Evolutionary conservation across 164 flowering plant genomes (phyloP).

Genomic region (Dillenia turbinata): DNA sequence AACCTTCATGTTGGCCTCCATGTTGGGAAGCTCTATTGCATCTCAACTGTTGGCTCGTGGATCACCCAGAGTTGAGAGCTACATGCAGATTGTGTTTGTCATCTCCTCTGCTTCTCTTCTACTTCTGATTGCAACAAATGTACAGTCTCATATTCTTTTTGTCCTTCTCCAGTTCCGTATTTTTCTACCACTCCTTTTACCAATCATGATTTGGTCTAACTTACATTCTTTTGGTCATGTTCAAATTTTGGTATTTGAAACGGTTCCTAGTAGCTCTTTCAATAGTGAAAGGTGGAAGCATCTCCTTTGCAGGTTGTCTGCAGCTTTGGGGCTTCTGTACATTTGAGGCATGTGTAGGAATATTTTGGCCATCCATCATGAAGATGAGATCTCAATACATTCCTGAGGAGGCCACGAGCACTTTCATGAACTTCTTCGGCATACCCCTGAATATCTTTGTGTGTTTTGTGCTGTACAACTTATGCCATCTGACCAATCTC

Average conservation of each 20-base stretch:
- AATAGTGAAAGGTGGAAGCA: no score
- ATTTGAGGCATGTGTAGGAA: no score
- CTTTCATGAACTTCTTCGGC: slow-evolving; percentile 98
- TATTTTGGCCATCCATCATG: no score
- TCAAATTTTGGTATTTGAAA: no score
- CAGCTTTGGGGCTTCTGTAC: no score
- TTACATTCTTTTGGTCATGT: slow-evolving; percentile 1
- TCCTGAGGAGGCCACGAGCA: slow-evolving; percentile 98
- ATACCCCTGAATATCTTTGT: slow-evolving; percentile 94
- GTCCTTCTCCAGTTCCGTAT: not conserved
- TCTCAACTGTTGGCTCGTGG: slow-evolving; percentile 72
- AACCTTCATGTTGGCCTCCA: no score
- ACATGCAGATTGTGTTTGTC: slow-evolving; percentile 91
- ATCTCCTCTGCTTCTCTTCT: slow-evolving; percentile 63
- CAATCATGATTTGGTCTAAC: not conserved
- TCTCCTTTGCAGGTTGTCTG: no score
- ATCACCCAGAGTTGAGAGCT: slow-evolving; percentile 74
- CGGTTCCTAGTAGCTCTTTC: no score
- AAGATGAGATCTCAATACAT: slow-evolving; percentile 97
- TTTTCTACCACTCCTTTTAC: not conserved
- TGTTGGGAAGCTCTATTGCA: slow-evolving; percentile 94
- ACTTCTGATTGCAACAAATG: slow-evolving; percentile 71
- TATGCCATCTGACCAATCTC: no score
- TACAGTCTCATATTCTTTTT: slow-evolving; percentile 23
- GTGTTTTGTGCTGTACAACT: slow-evolving; percentile 89